phyloP scores from a whole-genome alignment of 1,284 basidiomycete genomes.

The Tilletiopsis washingtonensis region DNA sequence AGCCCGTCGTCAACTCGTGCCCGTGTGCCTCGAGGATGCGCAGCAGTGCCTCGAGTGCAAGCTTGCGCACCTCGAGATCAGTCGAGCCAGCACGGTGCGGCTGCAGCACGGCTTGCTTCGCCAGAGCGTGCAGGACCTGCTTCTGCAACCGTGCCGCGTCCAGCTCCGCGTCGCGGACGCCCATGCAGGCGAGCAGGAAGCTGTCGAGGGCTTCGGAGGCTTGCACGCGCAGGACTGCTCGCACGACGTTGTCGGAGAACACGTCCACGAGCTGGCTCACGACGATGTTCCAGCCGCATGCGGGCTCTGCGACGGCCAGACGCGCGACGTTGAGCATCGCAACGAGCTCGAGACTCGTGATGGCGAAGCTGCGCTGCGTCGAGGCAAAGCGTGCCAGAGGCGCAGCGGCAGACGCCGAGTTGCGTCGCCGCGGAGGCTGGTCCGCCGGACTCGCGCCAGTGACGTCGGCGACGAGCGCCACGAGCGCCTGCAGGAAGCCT shows the following conservation, averaged over 20 bases:
- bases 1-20: constrained; percentile 80
- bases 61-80: constrained; percentile 65
- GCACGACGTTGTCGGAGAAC: constrained; percentile 60
- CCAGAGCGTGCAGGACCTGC: constrained; percentile 71
- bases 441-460: constrained; percentile 28
- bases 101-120: constrained; percentile 64
- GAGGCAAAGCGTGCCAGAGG: neutral
- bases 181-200: constrained; percentile 63
- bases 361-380: constrained; percentile 1
- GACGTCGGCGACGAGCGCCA: constrained; percentile 62
- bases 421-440: no score
- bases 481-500: constrained; percentile 72
- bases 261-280: constrained; percentile 70
- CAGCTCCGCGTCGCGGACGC: constrained; percentile 54
- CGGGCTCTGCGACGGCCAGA: constrained; percentile 67
- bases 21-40: constrained; percentile 77
- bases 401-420: constrained; percentile 43
- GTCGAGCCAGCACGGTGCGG: constrained; percentile 46
- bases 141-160: constrained; percentile 56
- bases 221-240: constrained; percentile 73
- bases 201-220: constrained; percentile 78
- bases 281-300: constrained; percentile 75
- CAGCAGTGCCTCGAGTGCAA: constrained; percentile 80
- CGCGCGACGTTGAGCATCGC: constrained; percentile 74
- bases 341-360: constrained; percentile 62